Percentiles rank a stretch among this genome's conserved stretches.
Conservation (phyloP, 116 monocot species). For the Phalaenopsis hybrid region DNA sequence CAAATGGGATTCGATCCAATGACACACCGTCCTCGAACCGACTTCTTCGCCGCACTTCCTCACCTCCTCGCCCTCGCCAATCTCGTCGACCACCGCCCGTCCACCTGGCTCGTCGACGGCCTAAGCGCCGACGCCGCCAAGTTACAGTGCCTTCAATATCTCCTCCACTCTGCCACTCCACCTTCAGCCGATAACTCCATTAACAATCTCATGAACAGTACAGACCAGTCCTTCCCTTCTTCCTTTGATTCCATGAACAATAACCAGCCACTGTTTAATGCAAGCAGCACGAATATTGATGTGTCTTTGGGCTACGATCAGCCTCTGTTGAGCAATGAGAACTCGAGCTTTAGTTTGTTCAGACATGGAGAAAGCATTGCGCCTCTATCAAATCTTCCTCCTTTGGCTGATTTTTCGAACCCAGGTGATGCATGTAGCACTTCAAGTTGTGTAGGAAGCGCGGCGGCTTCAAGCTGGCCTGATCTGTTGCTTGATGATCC, state of each 20-base stretch:
- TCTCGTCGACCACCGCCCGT: conserved; percentile 25
- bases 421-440: conserved; percentile 25
- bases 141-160: conserved; percentile 37
- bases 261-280: background rate
- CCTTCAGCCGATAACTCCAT: background rate
- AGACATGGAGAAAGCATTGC: conserved; percentile 2
- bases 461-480: conserved; percentile 38
- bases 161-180: conserved; percentile 23
- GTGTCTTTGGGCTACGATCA: conserved; percentile 24
- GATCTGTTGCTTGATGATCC: conserved; percentile 44
- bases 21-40: conserved; percentile 63
- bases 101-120: conserved; percentile 22
- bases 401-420: conserved; percentile 37
- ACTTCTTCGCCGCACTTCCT: conserved; percentile 51
- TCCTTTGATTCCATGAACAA: background rate
- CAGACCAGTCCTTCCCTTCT: conserved; percentile 7
- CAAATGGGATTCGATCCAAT: conserved; percentile 72
- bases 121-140: conserved; percentile 39
- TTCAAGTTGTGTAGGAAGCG: conserved; percentile 28
- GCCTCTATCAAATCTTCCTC: conserved; percentile 25
- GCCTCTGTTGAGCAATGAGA: conserved; percentile 17
- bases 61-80: conserved; percentile 57
- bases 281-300: conserved; percentile 10
- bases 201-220: background rate
- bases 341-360: background rate